Evolutionary conservation across 495 filamentous ascomycete genomes (phyloP), one percentile per base, ranked within the genome.

Genomic region (Podospora pseudopauciseta): DNA sequence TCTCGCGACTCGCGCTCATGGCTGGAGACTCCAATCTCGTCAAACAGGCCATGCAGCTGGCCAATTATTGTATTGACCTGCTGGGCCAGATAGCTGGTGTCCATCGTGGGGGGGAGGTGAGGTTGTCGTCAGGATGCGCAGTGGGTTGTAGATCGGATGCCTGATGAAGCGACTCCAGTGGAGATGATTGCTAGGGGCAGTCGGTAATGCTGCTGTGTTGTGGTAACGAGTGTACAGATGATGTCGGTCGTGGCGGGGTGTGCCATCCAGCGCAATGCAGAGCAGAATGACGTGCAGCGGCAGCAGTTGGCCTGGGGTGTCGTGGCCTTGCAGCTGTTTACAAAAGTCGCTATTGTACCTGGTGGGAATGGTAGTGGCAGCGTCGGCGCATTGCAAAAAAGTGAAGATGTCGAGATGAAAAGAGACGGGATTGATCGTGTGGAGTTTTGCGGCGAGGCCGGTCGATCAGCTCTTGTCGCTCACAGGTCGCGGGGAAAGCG

Each of bases 41-140:
- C 95, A 74, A 96, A 99, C 61, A 97, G 85, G 57, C 90, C 90
- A 80, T 97, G 94, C 59, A 99, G 84, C 79, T 96, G 91, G 75
- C 86, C 85, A 72, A 97, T 91, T 74, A 96, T 97, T 71, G 87
- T 93, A 72, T 92, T 92, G 78, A 97, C 92, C 86, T 97, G 94
- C 75, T 94, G 92, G 73, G 92, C 90, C 77, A 97, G 82, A 75
- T 96, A 94, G 76, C 90, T 90, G 61, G 93, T 92, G 80, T 97
- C 92, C 94, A 97, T 97, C 53, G 59, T 68, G 67, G 20, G n/a
- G n/a, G 39, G 27, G 67, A 64, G 23, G 23, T 23, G 23, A 23
- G 23, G 23, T 23, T 60, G 58, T 60, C 32, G 55, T 60, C 27
- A 58, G 49, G 59, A 23, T 34, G 65, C 61, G 32, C 20, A 54